Evolutionary conservation across 1,284 basidiomycete species (phyloP).

Genomic region (Phlebopus sp.): DNA sequence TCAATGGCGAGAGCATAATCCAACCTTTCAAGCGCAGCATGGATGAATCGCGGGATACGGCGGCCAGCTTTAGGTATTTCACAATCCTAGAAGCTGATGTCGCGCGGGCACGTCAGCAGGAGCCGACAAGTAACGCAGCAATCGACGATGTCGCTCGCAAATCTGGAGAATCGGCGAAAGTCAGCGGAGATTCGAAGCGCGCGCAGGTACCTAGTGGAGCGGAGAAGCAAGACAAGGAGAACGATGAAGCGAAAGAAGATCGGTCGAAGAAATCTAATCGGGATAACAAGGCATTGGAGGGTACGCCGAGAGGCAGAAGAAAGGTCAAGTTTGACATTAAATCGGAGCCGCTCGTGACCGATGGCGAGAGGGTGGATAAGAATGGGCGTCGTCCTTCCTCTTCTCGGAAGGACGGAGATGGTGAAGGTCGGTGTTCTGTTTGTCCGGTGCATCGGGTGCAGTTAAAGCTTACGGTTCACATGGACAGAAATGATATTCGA

Average conservation of each 20-base stretch:
- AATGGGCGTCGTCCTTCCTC: slow-evolving; percentile 26
- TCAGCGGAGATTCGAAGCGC: slow-evolving; percentile 12
- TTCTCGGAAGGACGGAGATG: slow-evolving; percentile 16
- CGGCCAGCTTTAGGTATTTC: slow-evolving; percentile 67
- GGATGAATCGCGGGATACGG: slow-evolving; percentile 59
- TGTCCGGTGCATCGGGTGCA: slow-evolving; percentile 8
- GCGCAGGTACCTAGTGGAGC: slow-evolving; percentile 9
- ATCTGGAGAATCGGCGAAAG: slow-evolving; percentile 12
- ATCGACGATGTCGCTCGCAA: slow-evolving; percentile 17
- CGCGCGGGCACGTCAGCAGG: slow-evolving; percentile 28
- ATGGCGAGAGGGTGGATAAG: slow-evolving; percentile 34
- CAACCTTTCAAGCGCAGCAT: slow-evolving; percentile 56
- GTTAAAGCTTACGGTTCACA: slow-evolving; percentile 2
- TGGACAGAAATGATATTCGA: slow-evolving; percentile 64
- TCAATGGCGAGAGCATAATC: slow-evolving; percentile 32
- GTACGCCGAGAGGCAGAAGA: slow-evolving; percentile 50
- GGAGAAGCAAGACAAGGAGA: slow-evolving; percentile 9
- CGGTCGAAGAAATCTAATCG: slow-evolving; percentile 14
- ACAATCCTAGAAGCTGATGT: slow-evolving; percentile 60
- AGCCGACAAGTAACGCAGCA: slow-evolving; percentile 15
- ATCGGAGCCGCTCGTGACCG: slow-evolving; percentile 49
- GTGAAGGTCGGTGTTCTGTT: slow-evolving; percentile 35
- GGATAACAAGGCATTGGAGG: slow-evolving; percentile 16
- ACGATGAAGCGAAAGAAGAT: slow-evolving; percentile 9
- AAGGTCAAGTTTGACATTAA: slow-evolving; percentile 74